Conservation (phyloP, 139 green algal genomes). For the Chlamydomonas applanata region DNA sequence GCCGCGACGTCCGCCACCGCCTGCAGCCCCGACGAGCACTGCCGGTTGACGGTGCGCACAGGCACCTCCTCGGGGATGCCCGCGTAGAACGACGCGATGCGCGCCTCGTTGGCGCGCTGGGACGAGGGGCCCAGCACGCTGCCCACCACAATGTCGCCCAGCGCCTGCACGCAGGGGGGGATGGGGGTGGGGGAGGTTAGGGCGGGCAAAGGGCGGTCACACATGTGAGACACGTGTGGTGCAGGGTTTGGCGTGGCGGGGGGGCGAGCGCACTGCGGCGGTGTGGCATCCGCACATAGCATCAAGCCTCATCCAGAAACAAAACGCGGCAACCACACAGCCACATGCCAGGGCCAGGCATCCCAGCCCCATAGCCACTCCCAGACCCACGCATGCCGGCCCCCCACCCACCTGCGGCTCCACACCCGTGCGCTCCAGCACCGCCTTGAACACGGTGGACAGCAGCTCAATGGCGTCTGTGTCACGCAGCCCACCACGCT, state of each 20-base stretch:
- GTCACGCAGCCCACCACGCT: conserved; percentile 87
- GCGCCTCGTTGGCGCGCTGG: conserved; percentile 93
- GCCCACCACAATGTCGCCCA: conserved; percentile 96
- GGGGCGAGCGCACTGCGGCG: too few species aligned
- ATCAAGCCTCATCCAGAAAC: too few species aligned
- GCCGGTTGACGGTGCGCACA: conserved; percentile 94
- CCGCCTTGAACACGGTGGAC: conserved; percentile 78
- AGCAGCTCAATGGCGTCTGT: conserved; percentile 91
- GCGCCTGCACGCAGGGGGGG: conserved; percentile 44
- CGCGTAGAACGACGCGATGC: conserved; percentile 90
- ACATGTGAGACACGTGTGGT: too few species aligned
- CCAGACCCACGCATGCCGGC: too few species aligned
- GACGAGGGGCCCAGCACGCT: conserved; percentile 87
- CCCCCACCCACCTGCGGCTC: conserved; percentile 65
- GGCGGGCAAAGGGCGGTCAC: too few species aligned
- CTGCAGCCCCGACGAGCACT: conserved; percentile 93
- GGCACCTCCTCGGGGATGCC: conserved; percentile 88
- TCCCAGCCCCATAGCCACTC: too few species aligned
- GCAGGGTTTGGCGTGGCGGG: too few species aligned
- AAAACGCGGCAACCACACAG: too few species aligned
- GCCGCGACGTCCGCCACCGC: conserved; percentile 93
- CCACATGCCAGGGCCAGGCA: too few species aligned
- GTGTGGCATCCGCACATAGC: too few species aligned
- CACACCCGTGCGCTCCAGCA: conserved; percentile 69
- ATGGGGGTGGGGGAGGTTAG: neutral